These are phyloP conservation scores for Harringtonia aguacate DNA, from an alignment of 2,329 filamentous ascomycete genomes.

Conservation along the genomic window DNA sequence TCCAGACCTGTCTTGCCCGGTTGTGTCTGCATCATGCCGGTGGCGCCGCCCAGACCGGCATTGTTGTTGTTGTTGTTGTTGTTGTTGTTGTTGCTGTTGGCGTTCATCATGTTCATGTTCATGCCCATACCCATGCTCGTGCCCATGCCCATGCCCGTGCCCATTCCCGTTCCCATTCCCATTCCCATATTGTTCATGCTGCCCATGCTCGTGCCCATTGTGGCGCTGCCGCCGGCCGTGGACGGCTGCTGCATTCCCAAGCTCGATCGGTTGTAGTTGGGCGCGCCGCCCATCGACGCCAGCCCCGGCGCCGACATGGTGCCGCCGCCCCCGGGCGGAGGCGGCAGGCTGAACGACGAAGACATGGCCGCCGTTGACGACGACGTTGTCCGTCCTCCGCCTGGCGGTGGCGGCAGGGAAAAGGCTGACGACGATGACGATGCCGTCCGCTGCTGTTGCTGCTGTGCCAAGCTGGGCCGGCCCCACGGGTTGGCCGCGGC, in stretches of 20 bases:
- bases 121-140: conserved; percentile 14
- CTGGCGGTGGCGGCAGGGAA: conserved; percentile 46
- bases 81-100: conserved; percentile 19
- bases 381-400: too few species aligned
- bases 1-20: conserved; percentile 44
- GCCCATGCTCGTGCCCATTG: conserved; percentile 15
- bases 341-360: conserved; percentile 35
- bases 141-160: conserved; percentile 14
- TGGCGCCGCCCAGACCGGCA: conserved; percentile 13
- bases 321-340: conserved; percentile 25
- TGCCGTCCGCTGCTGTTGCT: not conserved
- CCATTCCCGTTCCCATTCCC: conserved; percentile 15
- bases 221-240: not conserved
- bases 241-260: conserved; percentile 8
- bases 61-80: conserved; percentile 12
- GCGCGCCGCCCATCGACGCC: not conserved
- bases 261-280: conserved; percentile 6
- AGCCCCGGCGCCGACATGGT: conserved; percentile 5
- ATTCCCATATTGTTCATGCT: conserved; percentile 14
- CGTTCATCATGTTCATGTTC: conserved; percentile 11
- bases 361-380: too few species aligned
- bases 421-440: conserved; percentile 29
- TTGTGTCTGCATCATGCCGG: conserved; percentile 19
- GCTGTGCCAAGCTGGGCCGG: not conserved
- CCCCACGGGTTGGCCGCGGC: conserved; percentile 36